phyloP scores from a whole-genome alignment of 208 protist species.

The Tritrichomonas foetus region DNA sequence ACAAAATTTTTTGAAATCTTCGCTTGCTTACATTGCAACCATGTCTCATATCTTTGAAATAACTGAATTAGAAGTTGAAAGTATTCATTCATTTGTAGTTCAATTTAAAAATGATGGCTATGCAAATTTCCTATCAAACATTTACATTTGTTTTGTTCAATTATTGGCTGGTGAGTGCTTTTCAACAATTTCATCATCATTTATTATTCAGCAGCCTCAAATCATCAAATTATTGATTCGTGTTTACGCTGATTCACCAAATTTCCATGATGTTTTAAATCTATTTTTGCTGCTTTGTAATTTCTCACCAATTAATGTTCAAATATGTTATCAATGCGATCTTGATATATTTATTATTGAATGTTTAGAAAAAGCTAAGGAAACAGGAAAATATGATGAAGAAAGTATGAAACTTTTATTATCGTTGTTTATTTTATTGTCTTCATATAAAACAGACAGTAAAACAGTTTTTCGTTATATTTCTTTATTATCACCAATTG shows the following conservation, averaged over 20 bases:
- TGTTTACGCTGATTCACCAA: too few relatives aligned
- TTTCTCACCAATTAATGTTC: not conserved
- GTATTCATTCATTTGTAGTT: too few relatives aligned
- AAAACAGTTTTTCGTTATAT: not conserved
- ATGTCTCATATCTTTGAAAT: too few relatives aligned
- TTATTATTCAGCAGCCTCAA: not conserved
- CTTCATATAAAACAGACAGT: not conserved
- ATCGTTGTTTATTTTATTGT: not conserved
- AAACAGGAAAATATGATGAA: not conserved
- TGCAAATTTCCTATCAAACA: too few relatives aligned
- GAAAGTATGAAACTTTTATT: not conserved
- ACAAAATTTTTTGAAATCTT: too few relatives aligned
- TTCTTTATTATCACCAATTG: constrained; percentile 20
- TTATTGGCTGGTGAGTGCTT: not conserved
- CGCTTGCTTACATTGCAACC: too few relatives aligned
- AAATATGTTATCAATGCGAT: not conserved
- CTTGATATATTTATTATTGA: not conserved
- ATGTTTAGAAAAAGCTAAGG: not conserved
- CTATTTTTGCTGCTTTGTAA: not conserved
- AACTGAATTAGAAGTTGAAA: too few relatives aligned
- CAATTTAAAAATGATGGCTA: too few relatives aligned
- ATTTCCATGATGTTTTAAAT: too few relatives aligned
- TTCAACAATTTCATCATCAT: not conserved
- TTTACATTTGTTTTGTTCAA: not conserved
- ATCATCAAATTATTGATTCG: not conserved